phyloP scores from a whole-genome alignment of 768 basidiomycete species.

The Boletellus ananiceps region DNA sequence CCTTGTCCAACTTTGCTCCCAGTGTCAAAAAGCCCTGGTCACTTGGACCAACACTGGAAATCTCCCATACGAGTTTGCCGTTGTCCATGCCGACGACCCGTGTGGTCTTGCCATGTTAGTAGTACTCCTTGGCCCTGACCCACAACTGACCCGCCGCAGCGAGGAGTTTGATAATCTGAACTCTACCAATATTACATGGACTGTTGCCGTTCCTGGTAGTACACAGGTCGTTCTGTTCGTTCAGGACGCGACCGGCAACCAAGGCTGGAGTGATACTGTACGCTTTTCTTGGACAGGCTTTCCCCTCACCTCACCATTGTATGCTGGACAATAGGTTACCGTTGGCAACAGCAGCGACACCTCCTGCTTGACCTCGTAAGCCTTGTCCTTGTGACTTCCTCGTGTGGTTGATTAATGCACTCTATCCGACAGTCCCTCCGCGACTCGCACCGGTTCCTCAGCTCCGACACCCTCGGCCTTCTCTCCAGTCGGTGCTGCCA shows the following conservation, averaged over 20 bases:
- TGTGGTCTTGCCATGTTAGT: slow-evolving; percentile 62
- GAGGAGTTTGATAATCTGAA: slow-evolving; percentile 55
- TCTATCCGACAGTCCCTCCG: slow-evolving; percentile 3
- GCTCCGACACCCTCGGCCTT: slow-evolving; percentile 13
- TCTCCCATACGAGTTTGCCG: slow-evolving; percentile 55
- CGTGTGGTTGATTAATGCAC: slow-evolving; percentile 2
- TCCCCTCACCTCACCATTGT: background rate
- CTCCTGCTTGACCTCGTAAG: slow-evolving; percentile 33
- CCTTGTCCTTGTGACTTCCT: background rate
- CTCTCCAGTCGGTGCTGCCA: slow-evolving; percentile 32
- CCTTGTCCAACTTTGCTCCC: background rate
- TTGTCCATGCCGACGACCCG: slow-evolving; percentile 47
- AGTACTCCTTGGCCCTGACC: background rate
- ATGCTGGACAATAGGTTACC: slow-evolving; percentile 28
- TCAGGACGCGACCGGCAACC: slow-evolving; percentile 47
- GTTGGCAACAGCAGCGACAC: slow-evolving; percentile 33
- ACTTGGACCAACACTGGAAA: slow-evolving; percentile 44
- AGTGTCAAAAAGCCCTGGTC: slow-evolving; percentile 53
- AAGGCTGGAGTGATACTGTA: slow-evolving; percentile 65
- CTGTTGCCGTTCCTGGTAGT: slow-evolving; percentile 42
- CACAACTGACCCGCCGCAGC: slow-evolving; percentile 32
- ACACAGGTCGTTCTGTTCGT: slow-evolving; percentile 48
- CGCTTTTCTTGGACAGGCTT: slow-evolving; percentile 21
- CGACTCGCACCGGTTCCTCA: background rate
- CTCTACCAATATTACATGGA: slow-evolving; percentile 39